Conservation (phyloP, 2,329 filamentous ascomycete genomes). For the Atkinsonella hypoxylon region DNA sequence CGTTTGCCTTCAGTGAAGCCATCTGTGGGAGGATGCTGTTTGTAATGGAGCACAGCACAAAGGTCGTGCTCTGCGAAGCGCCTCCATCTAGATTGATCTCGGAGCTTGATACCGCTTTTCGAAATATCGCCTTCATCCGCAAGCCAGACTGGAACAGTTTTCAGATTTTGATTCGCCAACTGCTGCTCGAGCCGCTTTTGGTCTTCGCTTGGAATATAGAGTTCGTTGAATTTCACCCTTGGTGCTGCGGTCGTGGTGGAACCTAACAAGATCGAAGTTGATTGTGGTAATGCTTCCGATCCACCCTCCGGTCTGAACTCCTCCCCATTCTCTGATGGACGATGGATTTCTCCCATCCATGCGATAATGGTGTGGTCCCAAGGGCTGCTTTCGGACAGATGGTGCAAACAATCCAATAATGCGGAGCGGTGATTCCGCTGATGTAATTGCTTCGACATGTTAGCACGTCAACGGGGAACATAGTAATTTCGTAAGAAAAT, state of each 20-base stretch:
- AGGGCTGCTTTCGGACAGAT: slow-evolving; percentile 68
- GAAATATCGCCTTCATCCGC: slow-evolving; percentile 58
- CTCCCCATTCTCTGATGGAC: slow-evolving; percentile 13
- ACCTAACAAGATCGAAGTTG: slow-evolving; percentile 1
- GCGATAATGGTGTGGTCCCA: slow-evolving; percentile 89
- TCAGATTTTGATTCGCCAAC: slow-evolving; percentile 59
- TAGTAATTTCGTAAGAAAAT: background rate
- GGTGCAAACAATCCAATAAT: slow-evolving; percentile 77
- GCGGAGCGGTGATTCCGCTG: slow-evolving; percentile 71
- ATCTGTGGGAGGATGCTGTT: slow-evolving; percentile 79
- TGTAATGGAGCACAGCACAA: slow-evolving; percentile 90
- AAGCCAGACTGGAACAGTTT: slow-evolving; percentile 80
- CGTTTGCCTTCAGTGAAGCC: slow-evolving; percentile 65
- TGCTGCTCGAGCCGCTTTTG: slow-evolving; percentile 61
- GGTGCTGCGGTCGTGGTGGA: background rate
- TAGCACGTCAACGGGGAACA: background rate
- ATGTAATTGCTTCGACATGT: slow-evolving; percentile 1
- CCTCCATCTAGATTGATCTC: slow-evolving; percentile 76
- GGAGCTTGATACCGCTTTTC: slow-evolving; percentile 42
- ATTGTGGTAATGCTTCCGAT: background rate
- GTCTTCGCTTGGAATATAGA: slow-evolving; percentile 46
- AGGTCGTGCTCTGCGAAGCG: slow-evolving; percentile 82
- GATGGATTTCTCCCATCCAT: slow-evolving; percentile 77
- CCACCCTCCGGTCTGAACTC: background rate
- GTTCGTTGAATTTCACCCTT: slow-evolving; percentile 1